Conservation (phyloP, 1,284 basidiomycete species). For the Wolfiporia cocos region DNA sequence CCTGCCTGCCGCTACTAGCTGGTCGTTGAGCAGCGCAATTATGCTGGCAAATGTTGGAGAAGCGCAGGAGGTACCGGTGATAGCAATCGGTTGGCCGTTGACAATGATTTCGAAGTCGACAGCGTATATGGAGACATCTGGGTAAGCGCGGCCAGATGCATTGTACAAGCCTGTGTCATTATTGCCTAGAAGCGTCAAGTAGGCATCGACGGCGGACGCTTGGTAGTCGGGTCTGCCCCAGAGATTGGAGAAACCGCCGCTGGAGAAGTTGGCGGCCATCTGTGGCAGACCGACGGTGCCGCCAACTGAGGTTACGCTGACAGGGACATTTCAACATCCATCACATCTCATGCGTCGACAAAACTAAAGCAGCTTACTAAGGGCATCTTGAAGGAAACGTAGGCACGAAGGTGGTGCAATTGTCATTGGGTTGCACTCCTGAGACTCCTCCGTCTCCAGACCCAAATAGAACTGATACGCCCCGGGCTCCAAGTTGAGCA, state of each 20-base stretch:
- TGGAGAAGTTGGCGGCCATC: slow-evolving; percentile 35
- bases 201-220: slow-evolving; percentile 27
- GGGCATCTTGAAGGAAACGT: slow-evolving; percentile 56
- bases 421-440: too few species aligned
- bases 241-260: slow-evolving; percentile 41
- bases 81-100: slow-evolving; percentile 29
- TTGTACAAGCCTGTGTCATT: slow-evolving; percentile 22
- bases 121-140: slow-evolving; percentile 23
- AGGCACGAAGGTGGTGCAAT: slow-evolving; percentile 49
- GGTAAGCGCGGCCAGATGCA: slow-evolving; percentile 22
- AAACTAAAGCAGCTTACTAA: too few species aligned
- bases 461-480: slow-evolving; percentile 55
- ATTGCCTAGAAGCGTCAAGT: slow-evolving; percentile 19
- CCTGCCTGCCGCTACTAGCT: slow-evolving; percentile 32
- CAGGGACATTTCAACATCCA: too few species aligned
- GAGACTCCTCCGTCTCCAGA: slow-evolving; percentile 64
- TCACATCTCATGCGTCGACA: too few species aligned
- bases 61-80: slow-evolving; percentile 41
- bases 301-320: slow-evolving; percentile 62
- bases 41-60: slow-evolving; percentile 45
- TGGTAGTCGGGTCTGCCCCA: slow-evolving; percentile 37
- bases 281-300: slow-evolving; percentile 42
- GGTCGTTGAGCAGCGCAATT: slow-evolving; percentile 50
- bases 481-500: slow-evolving; percentile 52
- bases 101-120: slow-evolving; percentile 20